Base-by-base conservation (phyloP, 2,329 filamentous ascomycete genomes). In the Paracorniculantispora psalliotae region DNA sequence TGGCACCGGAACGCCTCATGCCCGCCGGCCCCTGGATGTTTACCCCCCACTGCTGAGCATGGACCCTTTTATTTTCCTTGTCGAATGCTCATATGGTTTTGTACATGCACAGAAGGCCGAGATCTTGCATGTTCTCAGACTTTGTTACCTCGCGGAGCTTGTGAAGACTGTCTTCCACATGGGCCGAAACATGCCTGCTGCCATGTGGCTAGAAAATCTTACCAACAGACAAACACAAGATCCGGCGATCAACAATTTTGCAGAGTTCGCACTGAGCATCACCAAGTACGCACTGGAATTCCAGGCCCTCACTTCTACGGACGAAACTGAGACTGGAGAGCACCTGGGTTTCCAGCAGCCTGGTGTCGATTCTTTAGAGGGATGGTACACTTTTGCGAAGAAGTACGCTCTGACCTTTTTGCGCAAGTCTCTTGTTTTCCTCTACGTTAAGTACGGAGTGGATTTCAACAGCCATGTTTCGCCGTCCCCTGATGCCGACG, bases 131-230 rank as follows among this genome's bases (percentile, higher is more conserved):
- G 73, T 97, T 54, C 74, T 97, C 52, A 86, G 89, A 39, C 78
- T 97, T 48, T 97, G 92, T 74, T 97, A 96, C 69, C 81, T 96
- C 58, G 91, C 91, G 2, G 94, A 99, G 73, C 85, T 99, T 59
- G 85, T 96, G 61, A 96, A 96, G 74, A 86, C 92, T 6, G 81
- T 91, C 17, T 80, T 79, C 62, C 78, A 83, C 66, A 78, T 85
- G 70, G 77, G 79, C 25, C 79, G 78, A 51, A 84, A 83, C 67
- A 79, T 84, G 49, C 76, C 81, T 0, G 69, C 75, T 3, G 72
- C 75, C 6, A 74, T 71, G 56, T 86, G 81, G 78, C 67, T 82
- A 12, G 72, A 75, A 26, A 72, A 72, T 46, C 73, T 83, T 55
- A 68, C 74, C 57, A 74, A 74, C 59, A 72, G 74, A 17, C 71